A percentile compares a stretch with the other conserved stretches of the same genome.
Conservation (phyloP, 176 grass and related monocot genomes). For the Juncus inflexus region DNA sequence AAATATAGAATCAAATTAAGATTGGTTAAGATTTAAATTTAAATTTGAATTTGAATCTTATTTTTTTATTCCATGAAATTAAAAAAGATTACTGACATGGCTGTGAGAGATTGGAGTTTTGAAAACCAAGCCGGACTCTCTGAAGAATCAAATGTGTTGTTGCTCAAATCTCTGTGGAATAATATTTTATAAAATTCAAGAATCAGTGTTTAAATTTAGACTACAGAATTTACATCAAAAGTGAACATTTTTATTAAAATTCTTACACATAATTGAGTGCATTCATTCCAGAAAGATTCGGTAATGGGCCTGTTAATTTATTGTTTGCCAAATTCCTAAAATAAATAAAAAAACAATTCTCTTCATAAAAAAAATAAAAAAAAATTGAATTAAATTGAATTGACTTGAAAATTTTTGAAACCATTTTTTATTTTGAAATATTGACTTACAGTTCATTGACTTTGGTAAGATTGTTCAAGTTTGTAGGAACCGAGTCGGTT, state of each 20-base stretch:
- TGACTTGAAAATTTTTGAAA: too few relatives aligned
- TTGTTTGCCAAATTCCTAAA: slow-evolving; percentile 93
- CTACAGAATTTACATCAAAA: slow-evolving; percentile 4
- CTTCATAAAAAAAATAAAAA: slow-evolving; percentile 45
- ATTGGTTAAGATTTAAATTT: background rate
- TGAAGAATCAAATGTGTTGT: slow-evolving; percentile 78
- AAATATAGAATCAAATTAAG: slow-evolving; percentile 17
- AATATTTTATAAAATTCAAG: background rate
- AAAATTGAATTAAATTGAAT: slow-evolving; percentile 11
- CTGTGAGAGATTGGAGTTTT: slow-evolving; percentile 49
- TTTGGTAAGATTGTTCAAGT: slow-evolving; percentile 61
- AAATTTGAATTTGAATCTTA: background rate
- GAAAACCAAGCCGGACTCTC: slow-evolving; percentile 70
- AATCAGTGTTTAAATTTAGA: background rate
- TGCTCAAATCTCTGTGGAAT: slow-evolving; percentile 74
- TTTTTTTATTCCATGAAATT: background rate
- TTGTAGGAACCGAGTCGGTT: slow-evolving; percentile 52
- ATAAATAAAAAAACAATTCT: background rate
- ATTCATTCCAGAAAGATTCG: slow-evolving; percentile 62
- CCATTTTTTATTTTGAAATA: background rate
- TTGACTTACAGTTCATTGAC: slow-evolving; percentile 74
- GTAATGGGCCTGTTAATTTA: slow-evolving; percentile 56
- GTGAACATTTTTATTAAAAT: background rate
- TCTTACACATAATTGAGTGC: slow-evolving; percentile 75
- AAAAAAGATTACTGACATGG: slow-evolving; percentile 47